phyloP scores from a whole-genome alignment of 306 rosid species.

The Prunus campanulata region DNA sequence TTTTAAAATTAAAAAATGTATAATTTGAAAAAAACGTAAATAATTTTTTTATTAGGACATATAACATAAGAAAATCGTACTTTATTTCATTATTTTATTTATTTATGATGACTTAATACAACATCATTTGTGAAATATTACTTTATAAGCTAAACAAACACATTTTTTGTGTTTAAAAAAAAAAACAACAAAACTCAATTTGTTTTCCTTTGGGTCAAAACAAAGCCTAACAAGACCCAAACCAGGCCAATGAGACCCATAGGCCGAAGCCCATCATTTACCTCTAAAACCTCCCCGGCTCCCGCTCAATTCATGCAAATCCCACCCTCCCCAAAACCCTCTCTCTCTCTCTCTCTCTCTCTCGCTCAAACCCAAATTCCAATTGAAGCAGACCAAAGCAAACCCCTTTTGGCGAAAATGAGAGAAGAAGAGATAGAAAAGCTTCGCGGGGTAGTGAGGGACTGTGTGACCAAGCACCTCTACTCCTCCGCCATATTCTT shows the following conservation, averaged over 20 bases:
- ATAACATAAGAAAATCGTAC: no score
- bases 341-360: background rate
- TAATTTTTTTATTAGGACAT: no score
- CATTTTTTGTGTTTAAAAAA: no score
- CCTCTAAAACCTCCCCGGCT: background rate
- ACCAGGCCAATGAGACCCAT: background rate
- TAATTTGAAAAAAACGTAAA: no score
- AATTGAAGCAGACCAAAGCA: background rate
- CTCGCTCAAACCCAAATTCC: background rate
- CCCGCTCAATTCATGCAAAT: slow-evolving; percentile 3
- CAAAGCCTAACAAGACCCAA: background rate
- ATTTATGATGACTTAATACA: no score
- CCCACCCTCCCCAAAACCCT: slow-evolving; percentile 3
- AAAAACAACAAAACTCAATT: no score
- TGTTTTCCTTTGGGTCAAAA: background rate
- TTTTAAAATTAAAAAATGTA: no score
- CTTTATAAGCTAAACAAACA: no score
- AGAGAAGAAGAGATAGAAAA: slow-evolving; percentile 84
- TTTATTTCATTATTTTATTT: no score
- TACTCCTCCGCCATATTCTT: slow-evolving; percentile 96
- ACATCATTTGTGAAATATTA: no score
- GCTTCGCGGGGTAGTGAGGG: slow-evolving; percentile 89
- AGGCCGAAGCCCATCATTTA: background rate
- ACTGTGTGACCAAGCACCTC: slow-evolving; percentile 90
- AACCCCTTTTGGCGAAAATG: slow-evolving; percentile 39